Evolutionary conservation across 2,329 filamentous ascomycete species (phyloP).

Genomic region (Metarhizium guizhouense): DNA sequence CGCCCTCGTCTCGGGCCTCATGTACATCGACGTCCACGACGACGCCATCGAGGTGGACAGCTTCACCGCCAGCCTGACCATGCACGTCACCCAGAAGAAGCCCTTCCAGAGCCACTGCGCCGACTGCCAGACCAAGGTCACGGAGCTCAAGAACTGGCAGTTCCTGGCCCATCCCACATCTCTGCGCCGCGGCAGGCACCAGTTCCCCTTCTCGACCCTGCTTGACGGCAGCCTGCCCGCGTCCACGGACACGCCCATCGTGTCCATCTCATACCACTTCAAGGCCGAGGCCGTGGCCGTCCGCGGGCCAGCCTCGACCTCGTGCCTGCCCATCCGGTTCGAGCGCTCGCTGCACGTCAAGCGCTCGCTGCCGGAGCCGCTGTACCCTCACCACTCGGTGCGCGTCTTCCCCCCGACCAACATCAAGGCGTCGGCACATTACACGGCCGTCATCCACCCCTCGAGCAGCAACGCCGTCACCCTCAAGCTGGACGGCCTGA

Average conservation of each 20-base stretch:
- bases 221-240: constrained; percentile 81
- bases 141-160: constrained; percentile 69
- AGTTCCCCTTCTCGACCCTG: constrained; percentile 82
- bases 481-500: constrained; percentile 79
- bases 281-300: constrained; percentile 55
- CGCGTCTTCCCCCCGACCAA: constrained; percentile 96
- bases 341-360: constrained; percentile 63
- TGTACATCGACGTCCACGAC: constrained; percentile 65
- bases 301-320: constrained; percentile 38
- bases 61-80: constrained; percentile 63
- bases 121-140: constrained; percentile 63
- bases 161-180: constrained; percentile 54
- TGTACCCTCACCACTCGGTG: constrained; percentile 77
- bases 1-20: constrained; percentile 74
- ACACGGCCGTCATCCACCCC: constrained; percentile 77
- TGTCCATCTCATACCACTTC: constrained; percentile 71
- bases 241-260: constrained; percentile 64
- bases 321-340: constrained; percentile 43
- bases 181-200: constrained; percentile 51
- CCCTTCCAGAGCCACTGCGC: constrained; percentile 72
- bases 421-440: constrained; percentile 75
- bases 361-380: constrained; percentile 65
- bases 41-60: constrained; percentile 57
- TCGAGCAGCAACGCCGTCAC: constrained; percentile 72
- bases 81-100: constrained; percentile 68